A percentile compares a stretch with the other conserved stretches of the same genome.
These are phyloP conservation scores for Papiliotrema flavescens DNA, from an alignment of 1,284 basidiomycete species.

Conservation along the genomic window DNA sequence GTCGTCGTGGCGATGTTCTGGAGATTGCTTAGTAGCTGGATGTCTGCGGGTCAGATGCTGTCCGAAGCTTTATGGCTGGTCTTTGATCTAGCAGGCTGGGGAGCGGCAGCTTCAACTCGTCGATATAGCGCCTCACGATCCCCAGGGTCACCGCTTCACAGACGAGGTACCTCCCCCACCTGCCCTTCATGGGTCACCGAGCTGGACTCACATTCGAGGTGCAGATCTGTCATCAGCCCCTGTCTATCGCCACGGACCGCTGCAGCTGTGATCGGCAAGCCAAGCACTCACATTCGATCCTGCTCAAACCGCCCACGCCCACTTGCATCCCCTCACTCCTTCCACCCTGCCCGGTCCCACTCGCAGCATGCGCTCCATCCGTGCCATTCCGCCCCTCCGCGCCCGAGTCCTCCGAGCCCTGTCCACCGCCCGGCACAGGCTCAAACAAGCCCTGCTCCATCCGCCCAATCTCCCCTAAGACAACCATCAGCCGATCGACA, in stretches of 20 bases:
- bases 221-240: constrained; percentile 1
- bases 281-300: constrained; percentile 2
- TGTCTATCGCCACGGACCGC: not conserved
- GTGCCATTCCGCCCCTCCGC: not conserved
- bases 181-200: too few species aligned
- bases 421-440: not conserved
- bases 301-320: not conserved
- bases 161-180: too few species aligned
- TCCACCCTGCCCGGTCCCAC: not conserved
- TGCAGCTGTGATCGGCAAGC: not conserved
- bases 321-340: constrained; percentile 3
- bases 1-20: constrained; percentile 1
- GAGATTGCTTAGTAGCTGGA: constrained; percentile 8
- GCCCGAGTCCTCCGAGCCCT: not conserved
- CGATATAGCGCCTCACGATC: too few species aligned
- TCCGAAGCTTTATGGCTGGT: not conserved
- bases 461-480: not conserved
- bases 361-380: too few species aligned
- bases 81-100: not conserved
- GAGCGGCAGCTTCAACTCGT: not conserved
- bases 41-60: constrained; percentile 5
- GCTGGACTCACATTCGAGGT: constrained; percentile 7
- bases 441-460: not conserved
- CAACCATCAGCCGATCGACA: not conserved
- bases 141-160: too few species aligned